Evolutionary conservation across 129 eudicot species (phyloP).

Genomic region (Heracleum sosnowskyi): DNA sequence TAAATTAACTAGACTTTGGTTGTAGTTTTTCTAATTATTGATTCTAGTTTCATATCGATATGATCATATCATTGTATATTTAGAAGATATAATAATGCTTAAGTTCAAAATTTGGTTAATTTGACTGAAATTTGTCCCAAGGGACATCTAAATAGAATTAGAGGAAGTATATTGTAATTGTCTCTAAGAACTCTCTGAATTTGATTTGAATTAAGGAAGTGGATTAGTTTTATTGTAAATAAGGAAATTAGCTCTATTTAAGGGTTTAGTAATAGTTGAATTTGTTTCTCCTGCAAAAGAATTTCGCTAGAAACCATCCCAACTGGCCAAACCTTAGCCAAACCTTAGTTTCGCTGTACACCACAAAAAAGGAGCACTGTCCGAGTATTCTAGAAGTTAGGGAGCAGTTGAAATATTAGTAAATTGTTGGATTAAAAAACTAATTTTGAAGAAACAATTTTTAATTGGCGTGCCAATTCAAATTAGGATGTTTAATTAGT

Average conservation of each 20-base stretch:
- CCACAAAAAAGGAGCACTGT: background rate
- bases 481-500: background rate
- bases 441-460: too few species aligned
- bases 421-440: too few species aligned
- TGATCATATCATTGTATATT: too few species aligned
- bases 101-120: background rate
- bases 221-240: background rate
- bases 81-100: too few species aligned
- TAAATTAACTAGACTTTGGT: too few species aligned
- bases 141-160: background rate
- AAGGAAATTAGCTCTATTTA: background rate
- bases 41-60: too few species aligned
- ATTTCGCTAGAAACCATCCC: background rate
- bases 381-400: background rate
- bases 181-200: background rate
- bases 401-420: background rate
- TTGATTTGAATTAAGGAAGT: background rate
- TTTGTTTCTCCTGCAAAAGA: background rate
- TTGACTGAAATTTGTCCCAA: too few species aligned
- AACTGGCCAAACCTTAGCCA: too few species aligned
- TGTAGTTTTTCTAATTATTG: too few species aligned
- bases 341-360: too few species aligned
- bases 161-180: background rate
- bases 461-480: background rate
- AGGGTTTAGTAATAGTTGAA: background rate